Base-by-base conservation (phyloP, 179 eudicot genomes). In the Drosera spatulata region DNA sequence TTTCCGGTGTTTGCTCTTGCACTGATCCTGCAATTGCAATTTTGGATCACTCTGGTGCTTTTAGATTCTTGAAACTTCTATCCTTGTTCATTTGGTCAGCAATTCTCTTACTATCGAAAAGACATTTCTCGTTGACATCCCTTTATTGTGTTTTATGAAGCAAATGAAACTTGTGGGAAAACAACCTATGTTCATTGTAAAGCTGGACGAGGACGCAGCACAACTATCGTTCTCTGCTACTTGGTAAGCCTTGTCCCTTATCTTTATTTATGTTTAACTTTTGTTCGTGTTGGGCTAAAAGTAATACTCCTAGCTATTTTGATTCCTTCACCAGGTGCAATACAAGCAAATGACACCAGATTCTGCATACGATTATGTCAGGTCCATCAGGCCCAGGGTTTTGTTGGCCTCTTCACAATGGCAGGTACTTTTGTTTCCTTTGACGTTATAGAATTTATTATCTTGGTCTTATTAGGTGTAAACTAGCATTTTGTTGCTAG, bases 181-280 rank as follows among this genome's bases (percentile, higher is more conserved):
- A 63, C 79, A 60, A 90, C 97, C 7, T 90, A 90, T 65, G 95
- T 90, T 6, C 97, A 90, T 66, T 90, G 95, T 66, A 90, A 90
- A 73, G 97, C 97, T 70, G 95, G 97, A 90, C 33, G 33, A 22
- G 33, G 33, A 22, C 33, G 33, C 1, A 22, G 33, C 33, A 22
- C 33, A 22, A 22, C 95, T 39, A 70, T 89, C 11, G 95, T 89
- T 54, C 46, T 90, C 12, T 90, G 95, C 60, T 90, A 90, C 66
- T 71, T 90, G 82, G 97, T 86, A 50, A 0, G 8, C 50, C 8
- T 8, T 11, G 8, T 8, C 50, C 11, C 10, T 7, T 7, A 46
- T 46, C 11, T 46, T 46, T 8, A 7, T 46, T 46, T 2, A 8
- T 2, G 3, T 46, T 46, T 46, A 7, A 11, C 11, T 46, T 46